Evolutionary conservation across 2,329 filamentous ascomycete species (phyloP).

Genomic region (Dactylellina leptospora): DNA sequence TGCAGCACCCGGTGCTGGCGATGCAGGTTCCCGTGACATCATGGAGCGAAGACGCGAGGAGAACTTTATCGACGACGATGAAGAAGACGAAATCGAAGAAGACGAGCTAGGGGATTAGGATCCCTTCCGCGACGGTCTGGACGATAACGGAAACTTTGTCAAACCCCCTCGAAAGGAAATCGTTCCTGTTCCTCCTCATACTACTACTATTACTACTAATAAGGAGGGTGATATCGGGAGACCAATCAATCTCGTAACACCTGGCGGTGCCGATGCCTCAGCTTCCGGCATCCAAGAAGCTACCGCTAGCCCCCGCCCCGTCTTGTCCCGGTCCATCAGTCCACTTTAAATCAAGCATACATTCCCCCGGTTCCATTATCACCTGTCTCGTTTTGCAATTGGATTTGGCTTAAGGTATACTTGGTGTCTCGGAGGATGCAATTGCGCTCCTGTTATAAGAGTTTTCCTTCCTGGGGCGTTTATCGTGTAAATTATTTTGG

Average conservation of each 20-base stretch:
- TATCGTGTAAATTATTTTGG: constrained; percentile 20
- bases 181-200: neutral
- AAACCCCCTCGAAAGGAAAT: constrained; percentile 14
- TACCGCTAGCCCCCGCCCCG: neutral
- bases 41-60: constrained; percentile 50
- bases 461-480: neutral
- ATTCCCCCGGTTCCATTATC: neutral
- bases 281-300: neutral
- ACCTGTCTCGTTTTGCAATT: neutral
- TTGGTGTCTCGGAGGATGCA: constrained; percentile 24
- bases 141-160: constrained; percentile 15
- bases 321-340: constrained; percentile 31
- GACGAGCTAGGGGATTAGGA: constrained; percentile 63
- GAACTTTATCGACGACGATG: constrained; percentile 55
- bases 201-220: neutral
- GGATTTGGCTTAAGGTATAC: constrained; percentile 6
- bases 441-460: no score
- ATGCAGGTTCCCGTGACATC: constrained; percentile 55
- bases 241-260: no score
- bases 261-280: neutral
- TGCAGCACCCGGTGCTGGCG: constrained; percentile 56
- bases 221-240: no score
- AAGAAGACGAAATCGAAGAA: constrained; percentile 58
- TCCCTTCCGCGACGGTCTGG: constrained; percentile 30
- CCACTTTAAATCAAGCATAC: neutral